Percentiles rank a stretch among this genome's conserved stretches.
These are phyloP conservation scores for Gaultheria prostrata DNA, from an alignment of 148 eudicot genomes.

Conservation along the genomic window DNA sequence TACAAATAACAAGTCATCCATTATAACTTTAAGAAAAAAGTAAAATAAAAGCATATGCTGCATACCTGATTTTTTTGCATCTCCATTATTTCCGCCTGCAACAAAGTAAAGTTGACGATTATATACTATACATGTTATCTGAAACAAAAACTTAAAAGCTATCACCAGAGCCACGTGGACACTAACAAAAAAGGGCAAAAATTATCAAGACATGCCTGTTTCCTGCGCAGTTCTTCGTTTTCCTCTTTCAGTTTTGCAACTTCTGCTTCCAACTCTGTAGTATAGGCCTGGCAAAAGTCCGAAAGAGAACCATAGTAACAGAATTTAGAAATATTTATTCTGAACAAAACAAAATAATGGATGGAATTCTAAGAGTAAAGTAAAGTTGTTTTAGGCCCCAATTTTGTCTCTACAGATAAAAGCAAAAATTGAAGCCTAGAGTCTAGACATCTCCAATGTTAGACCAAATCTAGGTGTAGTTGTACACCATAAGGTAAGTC, in stretches of 20 bases:
- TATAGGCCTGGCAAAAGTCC: conserved; percentile 60
- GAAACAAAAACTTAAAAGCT: not conserved
- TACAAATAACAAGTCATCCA: not conserved
- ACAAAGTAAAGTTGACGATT: conserved; percentile 11
- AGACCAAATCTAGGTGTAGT: not conserved
- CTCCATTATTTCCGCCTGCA: conserved; percentile 75
- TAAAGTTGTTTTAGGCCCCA: not conserved
- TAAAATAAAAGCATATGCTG: not conserved
- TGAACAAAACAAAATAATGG: not conserved
- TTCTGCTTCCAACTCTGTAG: conserved; percentile 86
- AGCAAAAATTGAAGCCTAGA: not conserved
- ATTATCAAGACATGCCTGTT: conserved; percentile 45
- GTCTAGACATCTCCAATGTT: not conserved
- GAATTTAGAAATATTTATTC: not conserved
- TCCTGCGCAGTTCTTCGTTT: conserved; percentile 58
- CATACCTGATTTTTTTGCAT: conserved; percentile 87
- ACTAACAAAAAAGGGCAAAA: not conserved
- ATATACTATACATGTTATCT: not conserved
- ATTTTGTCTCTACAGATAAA: not conserved
- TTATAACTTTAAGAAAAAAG: not conserved
- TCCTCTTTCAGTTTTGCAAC: conserved; percentile 76
- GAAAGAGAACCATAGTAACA: not conserved
- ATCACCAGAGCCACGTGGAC: not conserved
- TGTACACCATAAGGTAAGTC: conserved; percentile 1
- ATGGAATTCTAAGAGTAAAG: not conserved